Evolutionary conservation across 768 basidiomycete genomes (phyloP), one percentile per base, ranked within the genome.

Genomic region (Trametes elegans): DNA sequence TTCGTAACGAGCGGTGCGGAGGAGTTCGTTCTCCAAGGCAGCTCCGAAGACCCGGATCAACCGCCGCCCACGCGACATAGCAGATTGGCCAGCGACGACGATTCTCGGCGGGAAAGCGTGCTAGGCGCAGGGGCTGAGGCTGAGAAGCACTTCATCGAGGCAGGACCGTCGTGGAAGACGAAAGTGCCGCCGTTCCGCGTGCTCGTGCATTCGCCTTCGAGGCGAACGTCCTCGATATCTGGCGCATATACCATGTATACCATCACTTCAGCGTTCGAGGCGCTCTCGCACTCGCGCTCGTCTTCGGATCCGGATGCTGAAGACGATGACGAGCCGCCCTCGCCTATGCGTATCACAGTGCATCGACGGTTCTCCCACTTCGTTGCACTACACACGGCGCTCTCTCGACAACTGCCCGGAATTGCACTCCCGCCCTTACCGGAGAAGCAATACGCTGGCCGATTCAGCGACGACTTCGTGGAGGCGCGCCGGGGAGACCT

Each of bases 1-100:
- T 93, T 92, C 67, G 90, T 93, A 13, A 90, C 87, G 7, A 90
- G 86, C 54, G 90, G 90, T 31, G 90, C 90, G 9, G 90, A 93
- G 67, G 85, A 85, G 47, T 93, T 84, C 73, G 79, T 92, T 7
- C 77, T 92, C n/a, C 81, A 85, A 45, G 90, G 90, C 4, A 74
- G 71, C 24, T 68, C 72, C 1, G 67, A 72, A 39, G 74, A 76
- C 13, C 59, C 68, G 7, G 53, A 62, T 8, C 16, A 51, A 2
- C 34, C 62, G n/a, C 55, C 62, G 16, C 59, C 67, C 39, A 59
- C 38, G 66, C 68, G 72, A 42, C 64, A 74, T 16, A 74, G 65
- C 43, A 71, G 66, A 29, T 64, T 24, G 16, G 27, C 77, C 1
- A 81, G 78, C 2, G 60, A 78, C 7, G 74, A 73, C 11, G 53